These are phyloP conservation scores for Linderniella brevidens DNA, from an alignment of 257 asterid species.

Conservation along the genomic window DNA sequence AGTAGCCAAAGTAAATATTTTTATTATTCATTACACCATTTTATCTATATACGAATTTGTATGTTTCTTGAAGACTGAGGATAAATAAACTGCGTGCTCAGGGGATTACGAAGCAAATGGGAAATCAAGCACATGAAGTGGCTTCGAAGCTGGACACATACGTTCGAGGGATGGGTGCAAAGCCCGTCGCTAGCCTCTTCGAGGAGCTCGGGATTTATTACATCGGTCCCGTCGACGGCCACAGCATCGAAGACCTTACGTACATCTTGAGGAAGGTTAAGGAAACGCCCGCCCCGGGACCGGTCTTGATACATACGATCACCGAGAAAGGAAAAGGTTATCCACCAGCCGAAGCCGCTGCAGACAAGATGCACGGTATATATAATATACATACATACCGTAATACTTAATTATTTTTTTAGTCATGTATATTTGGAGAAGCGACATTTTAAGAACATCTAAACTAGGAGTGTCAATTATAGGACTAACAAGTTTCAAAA, in stretches of 20 bases:
- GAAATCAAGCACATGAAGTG: slow-evolving; percentile 27
- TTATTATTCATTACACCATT: background rate
- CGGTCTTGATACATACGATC: slow-evolving; percentile 34
- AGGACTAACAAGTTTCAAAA: too few relatives aligned
- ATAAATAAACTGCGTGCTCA: background rate
- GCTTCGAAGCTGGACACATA: slow-evolving; percentile 34
- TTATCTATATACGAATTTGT: background rate
- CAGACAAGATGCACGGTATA: slow-evolving; percentile 51
- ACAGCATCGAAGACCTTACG: slow-evolving; percentile 39
- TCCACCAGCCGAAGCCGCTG: slow-evolving; percentile 51
- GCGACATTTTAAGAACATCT: too few relatives aligned
- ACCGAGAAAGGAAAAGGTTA: slow-evolving; percentile 60
- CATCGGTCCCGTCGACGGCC: slow-evolving; percentile 62
- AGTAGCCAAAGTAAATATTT: slow-evolving; percentile 38
- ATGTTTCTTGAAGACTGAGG: background rate
- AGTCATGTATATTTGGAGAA: too few relatives aligned
- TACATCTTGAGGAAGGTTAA: slow-evolving; percentile 35
- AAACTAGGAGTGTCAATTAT: too few relatives aligned
- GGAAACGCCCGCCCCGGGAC: slow-evolving; percentile 39
- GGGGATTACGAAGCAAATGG: slow-evolving; percentile 35
- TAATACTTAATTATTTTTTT: background rate
- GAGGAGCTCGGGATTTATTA: slow-evolving; percentile 58
- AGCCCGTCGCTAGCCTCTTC: slow-evolving; percentile 28
- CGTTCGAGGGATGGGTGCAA: slow-evolving; percentile 22
- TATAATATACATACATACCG: background rate